These are phyloP conservation scores for Kalanchoe fedtschenkoi DNA, from an alignment of 164 flowering plant species.

Conservation along the genomic window DNA sequence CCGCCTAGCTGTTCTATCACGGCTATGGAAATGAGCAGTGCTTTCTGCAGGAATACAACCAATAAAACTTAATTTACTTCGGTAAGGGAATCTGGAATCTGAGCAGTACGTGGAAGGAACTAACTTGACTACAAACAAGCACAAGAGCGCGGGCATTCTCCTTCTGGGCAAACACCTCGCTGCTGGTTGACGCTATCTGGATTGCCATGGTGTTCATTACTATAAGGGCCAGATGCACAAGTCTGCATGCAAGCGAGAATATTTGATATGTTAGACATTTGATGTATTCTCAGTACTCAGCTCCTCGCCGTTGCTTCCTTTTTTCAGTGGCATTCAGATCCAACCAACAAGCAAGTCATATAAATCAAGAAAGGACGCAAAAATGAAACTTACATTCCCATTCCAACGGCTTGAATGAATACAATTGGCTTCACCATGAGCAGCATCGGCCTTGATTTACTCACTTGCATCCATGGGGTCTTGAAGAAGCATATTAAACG, in stretches of 20 bases:
- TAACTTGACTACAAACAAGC: constrained; percentile 15
- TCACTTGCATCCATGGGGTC: constrained; percentile 22
- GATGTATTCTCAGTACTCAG: background rate
- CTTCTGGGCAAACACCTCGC: constrained; percentile 9
- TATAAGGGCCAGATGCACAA: constrained; percentile 10
- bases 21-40: constrained; percentile 10
- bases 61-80: background rate
- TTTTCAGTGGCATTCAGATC: background rate
- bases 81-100: background rate
- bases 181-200: constrained; percentile 6
- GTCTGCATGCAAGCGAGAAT: constrained; percentile 9
- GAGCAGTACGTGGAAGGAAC: background rate
- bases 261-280: background rate
- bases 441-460: constrained; percentile 15
- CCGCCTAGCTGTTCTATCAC: constrained; percentile 15
- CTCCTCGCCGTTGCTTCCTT: background rate
- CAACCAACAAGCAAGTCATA: background rate
- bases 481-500: background rate
- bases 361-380: background rate
- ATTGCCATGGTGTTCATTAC: constrained; percentile 9
- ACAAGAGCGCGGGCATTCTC: constrained; percentile 12
- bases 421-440: constrained; percentile 14
- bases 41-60: constrained; percentile 8
- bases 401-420: constrained; percentile 14
- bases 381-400: constrained; percentile 15